phyloP scores from a whole-genome alignment of 148 eudicot species.

The Arctostaphylos glauca region DNA sequence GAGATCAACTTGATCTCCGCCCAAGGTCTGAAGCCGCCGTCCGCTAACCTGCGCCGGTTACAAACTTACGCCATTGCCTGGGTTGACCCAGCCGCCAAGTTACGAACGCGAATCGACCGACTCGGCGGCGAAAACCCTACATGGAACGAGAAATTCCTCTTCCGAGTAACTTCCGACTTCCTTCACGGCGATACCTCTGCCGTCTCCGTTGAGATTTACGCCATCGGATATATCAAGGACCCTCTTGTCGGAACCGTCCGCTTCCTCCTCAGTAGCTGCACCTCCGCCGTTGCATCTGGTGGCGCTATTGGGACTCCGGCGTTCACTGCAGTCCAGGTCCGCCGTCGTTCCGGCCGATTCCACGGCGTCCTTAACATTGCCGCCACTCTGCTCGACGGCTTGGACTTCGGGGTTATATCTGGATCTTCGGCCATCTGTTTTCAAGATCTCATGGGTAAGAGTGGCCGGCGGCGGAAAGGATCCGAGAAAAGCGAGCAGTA shows the following conservation, averaged over 20 bases:
- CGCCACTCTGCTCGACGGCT: conserved; percentile 37
- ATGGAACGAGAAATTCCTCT: conserved; percentile 90
- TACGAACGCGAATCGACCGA: conserved; percentile 60
- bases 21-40: conserved; percentile 60
- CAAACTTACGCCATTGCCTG: conserved; percentile 73
- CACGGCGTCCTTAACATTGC: conserved; percentile 81
- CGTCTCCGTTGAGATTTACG: conserved; percentile 68
- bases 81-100: conserved; percentile 50
- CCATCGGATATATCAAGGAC: conserved; percentile 64
- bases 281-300: conserved; percentile 20
- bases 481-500: conserved; percentile 38
- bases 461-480: conserved; percentile 17
- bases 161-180: conserved; percentile 59
- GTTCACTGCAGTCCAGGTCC: conserved; percentile 66
- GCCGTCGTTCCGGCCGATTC: conserved; percentile 73
- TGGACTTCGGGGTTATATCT: conserved; percentile 23
- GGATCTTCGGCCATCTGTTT: conserved; percentile 53
- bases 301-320: conserved; percentile 35
- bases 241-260: conserved; percentile 71
- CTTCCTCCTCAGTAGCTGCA: conserved; percentile 47
- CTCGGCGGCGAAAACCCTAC: conserved; percentile 69
- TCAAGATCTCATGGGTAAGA: conserved; percentile 46
- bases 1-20: conserved; percentile 90
- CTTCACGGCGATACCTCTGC: conserved; percentile 64
- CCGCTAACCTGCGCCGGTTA: conserved; percentile 49